These are phyloP conservation scores for Helichrysum umbraculigerum DNA, from an alignment of 129 eudicot species.

Conservation along the genomic window DNA sequence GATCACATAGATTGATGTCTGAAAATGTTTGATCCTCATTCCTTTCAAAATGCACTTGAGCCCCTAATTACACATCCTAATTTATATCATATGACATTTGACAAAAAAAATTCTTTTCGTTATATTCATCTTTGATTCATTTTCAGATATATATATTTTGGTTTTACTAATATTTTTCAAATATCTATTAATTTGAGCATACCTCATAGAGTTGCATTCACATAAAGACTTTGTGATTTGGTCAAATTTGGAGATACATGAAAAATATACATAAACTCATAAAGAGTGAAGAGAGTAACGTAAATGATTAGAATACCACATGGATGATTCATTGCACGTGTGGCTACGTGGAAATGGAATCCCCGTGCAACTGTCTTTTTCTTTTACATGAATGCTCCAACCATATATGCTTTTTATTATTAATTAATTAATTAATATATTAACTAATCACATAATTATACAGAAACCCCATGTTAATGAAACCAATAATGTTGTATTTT, in stretches of 20 bases:
- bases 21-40: too few species aligned
- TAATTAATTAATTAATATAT: not conserved
- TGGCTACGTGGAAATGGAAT: constrained; percentile 46
- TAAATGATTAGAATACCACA: constrained; percentile 34
- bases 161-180: too few species aligned
- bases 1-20: too few species aligned
- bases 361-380: constrained; percentile 49
- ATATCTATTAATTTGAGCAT: too few species aligned
- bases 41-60: too few species aligned
- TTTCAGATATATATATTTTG: too few species aligned
- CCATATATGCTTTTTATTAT: constrained; percentile 22
- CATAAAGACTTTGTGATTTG: constrained; percentile 15
- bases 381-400: constrained; percentile 37
- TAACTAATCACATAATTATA: not conserved
- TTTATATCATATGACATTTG: too few species aligned
- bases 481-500: not conserved
- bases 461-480: not conserved
- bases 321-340: constrained; percentile 50
- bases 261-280: not conserved
- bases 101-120: too few species aligned
- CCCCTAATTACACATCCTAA: too few species aligned
- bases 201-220: too few species aligned
- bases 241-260: constrained; percentile 38
- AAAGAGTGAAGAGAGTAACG: constrained; percentile 23
- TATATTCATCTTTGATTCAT: too few species aligned